Conservation (phyloP, 306 rosid genomes). For the Cercis canadensis region DNA sequence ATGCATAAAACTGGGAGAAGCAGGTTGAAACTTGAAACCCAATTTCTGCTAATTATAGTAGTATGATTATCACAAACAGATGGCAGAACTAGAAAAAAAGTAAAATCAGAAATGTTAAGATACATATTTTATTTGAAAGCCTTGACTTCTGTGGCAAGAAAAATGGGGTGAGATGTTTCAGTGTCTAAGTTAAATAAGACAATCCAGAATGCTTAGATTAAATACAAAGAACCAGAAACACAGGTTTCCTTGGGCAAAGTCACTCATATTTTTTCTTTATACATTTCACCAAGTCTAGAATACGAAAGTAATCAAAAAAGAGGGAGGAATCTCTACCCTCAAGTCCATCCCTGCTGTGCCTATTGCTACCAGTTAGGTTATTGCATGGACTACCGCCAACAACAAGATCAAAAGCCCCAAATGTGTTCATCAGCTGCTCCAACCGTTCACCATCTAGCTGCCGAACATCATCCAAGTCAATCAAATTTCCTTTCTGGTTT, state of each 20-base stretch:
- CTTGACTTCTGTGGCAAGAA: constrained; percentile 42
- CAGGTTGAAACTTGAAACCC: too few relatives aligned
- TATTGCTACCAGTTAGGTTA: constrained; percentile 90
- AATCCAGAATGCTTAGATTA: constrained; percentile 27
- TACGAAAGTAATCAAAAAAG: constrained; percentile 75
- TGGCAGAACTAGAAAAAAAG: too few relatives aligned
- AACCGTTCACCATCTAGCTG: constrained; percentile 57
- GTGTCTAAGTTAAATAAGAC: constrained; percentile 24
- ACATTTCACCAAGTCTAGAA: constrained; percentile 72
- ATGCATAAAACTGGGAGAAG: too few relatives aligned
- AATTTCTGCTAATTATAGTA: too few relatives aligned
- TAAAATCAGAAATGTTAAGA: constrained; percentile 15
- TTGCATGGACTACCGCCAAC: constrained; percentile 98
- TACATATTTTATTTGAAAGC: constrained; percentile 20
- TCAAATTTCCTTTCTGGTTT: constrained; percentile 74
- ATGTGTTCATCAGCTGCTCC: constrained; percentile 56
- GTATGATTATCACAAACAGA: too few relatives aligned
- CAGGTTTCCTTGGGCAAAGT: constrained; percentile 14
- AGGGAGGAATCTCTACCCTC: constrained; percentile 86
- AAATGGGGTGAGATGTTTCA: constrained; percentile 17
- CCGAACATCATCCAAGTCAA: constrained; percentile 69
- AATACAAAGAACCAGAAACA: constrained; percentile 12
- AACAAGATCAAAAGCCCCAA: constrained; percentile 88
- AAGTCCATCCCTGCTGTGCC: constrained; percentile 82
- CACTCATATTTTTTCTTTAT: constrained; percentile 44